phyloP scores from a whole-genome alignment of 495 filamentous ascomycete species.

The Aspergillus indologenus region DNA sequence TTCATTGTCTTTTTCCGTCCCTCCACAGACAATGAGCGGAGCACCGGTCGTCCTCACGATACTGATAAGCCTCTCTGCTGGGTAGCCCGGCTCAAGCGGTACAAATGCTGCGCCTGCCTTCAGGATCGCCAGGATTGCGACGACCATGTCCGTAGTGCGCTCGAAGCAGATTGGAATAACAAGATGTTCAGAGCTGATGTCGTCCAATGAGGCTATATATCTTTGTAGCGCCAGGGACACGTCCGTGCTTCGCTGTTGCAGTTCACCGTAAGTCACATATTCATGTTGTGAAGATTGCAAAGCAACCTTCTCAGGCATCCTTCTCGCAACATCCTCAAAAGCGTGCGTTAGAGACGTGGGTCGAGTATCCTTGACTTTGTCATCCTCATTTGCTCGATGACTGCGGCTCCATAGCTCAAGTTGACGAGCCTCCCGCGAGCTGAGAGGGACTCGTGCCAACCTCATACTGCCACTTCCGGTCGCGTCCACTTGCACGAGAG shows the following conservation, averaged over 20 bases:
- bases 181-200: background rate
- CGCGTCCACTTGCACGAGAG: background rate
- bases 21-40: no score
- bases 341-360: background rate
- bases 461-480: background rate
- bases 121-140: slow-evolving; percentile 3
- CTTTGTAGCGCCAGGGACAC: background rate
- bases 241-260: background rate
- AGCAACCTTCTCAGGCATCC: slow-evolving; percentile 11
- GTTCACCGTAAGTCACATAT: slow-evolving; percentile 6
- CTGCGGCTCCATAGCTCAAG: background rate
- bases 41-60: no score
- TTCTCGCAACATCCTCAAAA: no score
- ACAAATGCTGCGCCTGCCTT: slow-evolving; percentile 8
- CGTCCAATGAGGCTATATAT: no score
- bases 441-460: background rate
- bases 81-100: no score
- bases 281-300: slow-evolving; percentile 1
- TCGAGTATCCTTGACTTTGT: background rate
- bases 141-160: slow-evolving; percentile 4
- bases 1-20: no score
- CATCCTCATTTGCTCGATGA: background rate
- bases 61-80: no score
- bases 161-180: slow-evolving; percentile 8
- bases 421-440: background rate